A percentile compares a stretch with the other conserved stretches of the same genome.
Conservation (phyloP, 2,329 filamentous ascomycete genomes). For the Simplicillium sp. region DNA sequence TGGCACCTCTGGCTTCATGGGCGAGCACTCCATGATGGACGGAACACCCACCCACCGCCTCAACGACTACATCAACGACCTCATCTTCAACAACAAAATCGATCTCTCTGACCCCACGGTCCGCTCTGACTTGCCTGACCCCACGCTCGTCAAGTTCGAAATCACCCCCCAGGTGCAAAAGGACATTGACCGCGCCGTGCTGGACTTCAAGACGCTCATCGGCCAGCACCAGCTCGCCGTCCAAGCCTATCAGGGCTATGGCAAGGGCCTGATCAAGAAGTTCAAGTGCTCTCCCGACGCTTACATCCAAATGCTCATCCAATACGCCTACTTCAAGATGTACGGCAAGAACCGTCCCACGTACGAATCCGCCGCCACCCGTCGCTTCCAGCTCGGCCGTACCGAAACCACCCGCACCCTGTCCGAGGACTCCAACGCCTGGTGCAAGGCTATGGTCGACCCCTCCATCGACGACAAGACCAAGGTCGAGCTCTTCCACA, state of each 20-base stretch:
- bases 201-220: conserved; percentile 75
- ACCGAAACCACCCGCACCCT: conserved; percentile 94
- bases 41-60: conserved; percentile 94
- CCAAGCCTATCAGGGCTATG: conserved; percentile 93
- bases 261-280: conserved; percentile 98
- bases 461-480: conserved; percentile 51
- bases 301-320: conserved; percentile 97
- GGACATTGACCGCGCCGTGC: conserved; percentile 69
- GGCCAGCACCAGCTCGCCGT: conserved; percentile 83
- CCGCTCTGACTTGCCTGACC: conserved; percentile 78
- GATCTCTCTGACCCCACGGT: conserved; percentile 72
- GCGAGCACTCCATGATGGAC: conserved; percentile 99
- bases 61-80: conserved; percentile 87
- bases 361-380: conserved; percentile 91
- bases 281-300: conserved; percentile 98
- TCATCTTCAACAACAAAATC: conserved; percentile 90
- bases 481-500: conserved; percentile 67
- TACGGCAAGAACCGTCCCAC: conserved; percentile 96
- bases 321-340: conserved; percentile 98
- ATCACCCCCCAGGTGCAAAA: conserved; percentile 63
- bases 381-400: conserved; percentile 90
- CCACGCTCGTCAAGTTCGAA: conserved; percentile 67
- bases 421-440: conserved; percentile 82
- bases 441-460: conserved; percentile 81
- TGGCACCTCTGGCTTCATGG: conserved; percentile 93